Base-by-base conservation (phyloP, 768 basidiomycete species). In the Hericium alpestre region DNA sequence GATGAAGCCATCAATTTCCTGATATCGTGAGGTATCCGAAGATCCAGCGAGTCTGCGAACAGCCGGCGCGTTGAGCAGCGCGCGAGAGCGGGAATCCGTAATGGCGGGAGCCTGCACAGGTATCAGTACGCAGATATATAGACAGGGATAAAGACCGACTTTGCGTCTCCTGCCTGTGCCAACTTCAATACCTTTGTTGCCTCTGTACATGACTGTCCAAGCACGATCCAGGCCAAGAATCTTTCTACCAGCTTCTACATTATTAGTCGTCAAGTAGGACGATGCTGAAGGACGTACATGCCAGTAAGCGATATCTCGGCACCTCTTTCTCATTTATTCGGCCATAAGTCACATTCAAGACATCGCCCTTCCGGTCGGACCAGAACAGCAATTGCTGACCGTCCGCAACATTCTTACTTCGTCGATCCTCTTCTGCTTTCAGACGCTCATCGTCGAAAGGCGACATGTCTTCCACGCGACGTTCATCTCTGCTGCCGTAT, bases 1-100 rank as follows among this genome's bases (percentile, higher is more conserved):
- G 27, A 90, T 71, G 64, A 86, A 83, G 9, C 86, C 86, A 59
- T 87, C 79, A n/a, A 76, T 65, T 67, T 88, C 87, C 56, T 79
- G 71, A 64, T 83, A 80, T 63, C 76, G 81, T 62, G 73, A 70
- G 51, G 63, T 64, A 56, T 72, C 65, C 47, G 63, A 32, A 40
- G 75, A 65, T 23, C 68, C 63, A 18, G 74, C 56, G n/a, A 86
- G 65, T 55, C 75, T 76, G 54, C 78, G 76, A 4, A 73, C 75
- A 4, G 82, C 79, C 50, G 79, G 71, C 22, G 75, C 71, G 3
- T 76, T 70, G 6, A 90, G 73, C 20, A 87, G 69, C 39, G 76
- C 73, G 46, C 78, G 76, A 22, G 84, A 70, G 32, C 68, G 73
- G 6, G 81, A 70, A 67, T 89, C 86, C 3, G 81, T 80, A 73